A percentile compares a stretch with the other conserved stretches of the same genome.
These are phyloP conservation scores for Rhododendron henanense DNA, from an alignment of 148 eudicot genomes.

Conservation along the genomic window DNA sequence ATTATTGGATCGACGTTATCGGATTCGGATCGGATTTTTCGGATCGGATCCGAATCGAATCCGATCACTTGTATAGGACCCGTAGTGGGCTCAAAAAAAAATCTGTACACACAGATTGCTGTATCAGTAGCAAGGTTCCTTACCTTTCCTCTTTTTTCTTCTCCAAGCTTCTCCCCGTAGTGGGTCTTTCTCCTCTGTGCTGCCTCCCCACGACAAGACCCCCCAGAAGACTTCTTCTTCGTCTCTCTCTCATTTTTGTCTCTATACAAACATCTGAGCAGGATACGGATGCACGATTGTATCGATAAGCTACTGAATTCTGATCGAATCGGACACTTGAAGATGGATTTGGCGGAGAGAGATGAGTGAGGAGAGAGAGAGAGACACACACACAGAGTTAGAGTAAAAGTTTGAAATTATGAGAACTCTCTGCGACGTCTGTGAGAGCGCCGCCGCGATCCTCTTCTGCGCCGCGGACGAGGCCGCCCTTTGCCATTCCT, in stretches of 20 bases:
- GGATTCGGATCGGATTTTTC: no score
- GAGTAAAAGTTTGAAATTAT: constrained; percentile 23
- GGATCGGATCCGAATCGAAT: no score
- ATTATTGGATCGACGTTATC: no score
- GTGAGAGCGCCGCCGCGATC: constrained; percentile 89
- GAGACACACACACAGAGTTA: not conserved
- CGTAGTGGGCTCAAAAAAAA: no score
- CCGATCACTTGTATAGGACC: no score
- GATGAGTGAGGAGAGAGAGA: not conserved
- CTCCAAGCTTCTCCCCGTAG: not conserved
- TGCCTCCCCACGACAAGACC: not conserved
- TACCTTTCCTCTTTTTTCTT: not conserved
- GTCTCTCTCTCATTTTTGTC: not conserved
- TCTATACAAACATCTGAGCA: not conserved
- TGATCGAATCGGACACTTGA: not conserved
- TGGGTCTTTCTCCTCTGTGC: not conserved
- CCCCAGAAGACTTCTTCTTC: not conserved
- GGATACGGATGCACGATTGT: not conserved
- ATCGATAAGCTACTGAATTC: not conserved
- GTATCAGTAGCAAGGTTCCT: no score
- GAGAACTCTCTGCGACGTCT: constrained; percentile 89
- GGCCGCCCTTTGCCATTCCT: constrained; percentile 91
- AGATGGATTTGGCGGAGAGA: not conserved
- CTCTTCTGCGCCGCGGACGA: constrained; percentile 97
- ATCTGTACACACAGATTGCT: no score